Conservation (phyloP, 2,329 filamentous ascomycete genomes). For the Arachnomyces sp. region DNA sequence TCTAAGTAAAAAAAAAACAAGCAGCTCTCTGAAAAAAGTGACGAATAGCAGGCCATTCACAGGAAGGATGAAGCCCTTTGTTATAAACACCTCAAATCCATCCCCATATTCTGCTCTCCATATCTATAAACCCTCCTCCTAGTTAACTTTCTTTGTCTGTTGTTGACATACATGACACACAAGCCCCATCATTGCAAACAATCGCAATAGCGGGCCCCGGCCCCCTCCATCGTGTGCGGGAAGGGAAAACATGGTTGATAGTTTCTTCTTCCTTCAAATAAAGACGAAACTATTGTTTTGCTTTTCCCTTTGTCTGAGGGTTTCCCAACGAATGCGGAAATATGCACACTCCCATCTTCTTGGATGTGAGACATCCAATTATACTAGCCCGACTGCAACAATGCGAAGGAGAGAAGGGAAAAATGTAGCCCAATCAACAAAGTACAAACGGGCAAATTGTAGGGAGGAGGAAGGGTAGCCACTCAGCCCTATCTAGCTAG, state of each 20-base stretch:
- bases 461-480: constrained; percentile 5
- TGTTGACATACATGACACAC: too few relatives aligned
- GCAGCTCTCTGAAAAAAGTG: constrained; percentile 8
- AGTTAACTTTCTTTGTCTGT: constrained; percentile 15
- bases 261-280: not conserved
- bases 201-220: constrained; percentile 12
- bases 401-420: constrained; percentile 24
- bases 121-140: constrained; percentile 10
- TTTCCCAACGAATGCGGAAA: constrained; percentile 22
- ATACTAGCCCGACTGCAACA: constrained; percentile 23
- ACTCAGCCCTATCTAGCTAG: not conserved
- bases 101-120: too few relatives aligned
- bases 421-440: constrained; percentile 19
- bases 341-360: constrained; percentile 15
- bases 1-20: constrained; percentile 10
- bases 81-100: constrained; percentile 7
- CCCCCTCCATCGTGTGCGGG: constrained; percentile 3
- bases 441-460: constrained; percentile 12
- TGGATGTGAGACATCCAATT: constrained; percentile 18
- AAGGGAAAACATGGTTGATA: constrained; percentile 4
- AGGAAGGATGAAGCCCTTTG: constrained; percentile 11
- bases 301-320: constrained; percentile 26
- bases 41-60: constrained; percentile 5
- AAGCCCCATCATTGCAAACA: constrained; percentile 14
- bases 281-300: constrained; percentile 19